These are phyloP conservation scores for Hymenoscyphus albidus DNA, from an alignment of 2,329 filamentous ascomycete genomes.

Conservation along the genomic window DNA sequence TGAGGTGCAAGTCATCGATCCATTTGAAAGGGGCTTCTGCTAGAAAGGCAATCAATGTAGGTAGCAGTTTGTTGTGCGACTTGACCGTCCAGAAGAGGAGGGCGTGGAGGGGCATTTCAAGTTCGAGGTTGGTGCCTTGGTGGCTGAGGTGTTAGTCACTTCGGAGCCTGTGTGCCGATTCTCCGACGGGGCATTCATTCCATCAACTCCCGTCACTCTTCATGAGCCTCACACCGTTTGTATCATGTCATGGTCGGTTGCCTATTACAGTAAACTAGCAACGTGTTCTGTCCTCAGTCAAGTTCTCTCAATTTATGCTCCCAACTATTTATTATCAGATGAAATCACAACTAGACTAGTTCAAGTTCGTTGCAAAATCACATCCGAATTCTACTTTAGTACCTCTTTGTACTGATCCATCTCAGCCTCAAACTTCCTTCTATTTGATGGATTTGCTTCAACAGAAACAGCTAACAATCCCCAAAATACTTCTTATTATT, in stretches of 20 bases:
- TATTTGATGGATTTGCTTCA: background rate
- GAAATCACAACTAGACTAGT: background rate
- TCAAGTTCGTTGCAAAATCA: too few species aligned
- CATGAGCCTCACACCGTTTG: background rate
- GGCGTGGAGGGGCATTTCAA: background rate
- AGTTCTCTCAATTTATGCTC: background rate
- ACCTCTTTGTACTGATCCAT: background rate
- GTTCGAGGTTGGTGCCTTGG: background rate
- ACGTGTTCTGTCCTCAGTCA: background rate
- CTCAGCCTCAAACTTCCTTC: background rate
- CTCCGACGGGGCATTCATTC: background rate
- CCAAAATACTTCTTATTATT: background rate
- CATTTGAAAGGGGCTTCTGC: slow-evolving; percentile 15
- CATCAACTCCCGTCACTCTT: background rate
- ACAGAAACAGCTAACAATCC: background rate
- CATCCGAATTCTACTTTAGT: background rate
- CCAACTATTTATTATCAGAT: background rate
- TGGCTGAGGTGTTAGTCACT: background rate
- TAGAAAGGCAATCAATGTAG: background rate
- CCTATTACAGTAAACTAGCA: too few species aligned
- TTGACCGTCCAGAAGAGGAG: background rate
- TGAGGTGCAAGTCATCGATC: slow-evolving; percentile 33
- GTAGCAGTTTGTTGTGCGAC: background rate
- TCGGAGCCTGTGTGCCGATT: background rate
- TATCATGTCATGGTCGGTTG: too few species aligned